Evolutionary conservation across 306 rosid genomes (phyloP), one percentile per base, ranked within the genome.

Genomic region (Citrullus mucosospermus): DNA sequence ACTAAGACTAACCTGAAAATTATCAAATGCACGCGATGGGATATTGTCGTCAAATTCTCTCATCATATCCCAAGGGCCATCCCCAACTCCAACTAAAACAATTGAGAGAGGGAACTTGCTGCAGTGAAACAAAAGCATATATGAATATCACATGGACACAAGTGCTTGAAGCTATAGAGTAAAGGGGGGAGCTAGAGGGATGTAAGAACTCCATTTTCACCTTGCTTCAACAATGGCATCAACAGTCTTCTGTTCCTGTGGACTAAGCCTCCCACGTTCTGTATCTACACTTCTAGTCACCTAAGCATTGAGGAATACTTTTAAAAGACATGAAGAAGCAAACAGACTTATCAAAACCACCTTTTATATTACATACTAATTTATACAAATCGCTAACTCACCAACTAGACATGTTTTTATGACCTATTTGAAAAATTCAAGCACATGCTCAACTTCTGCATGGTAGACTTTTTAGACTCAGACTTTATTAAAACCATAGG

Each of bases 41-140:
- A 93, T 96, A 80, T 96, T 91, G 85, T 96, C 99, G 78, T 92
- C 99, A 56, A 92, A 96, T 71, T 91, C 93, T 85, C 85, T 88
- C 99, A 96, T 96, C 93, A 83, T 92, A 88, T 96, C 98, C 99
- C 99, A 96, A 44, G 99, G 99, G 63, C 99, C 99, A 87, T 96
- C 99, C 71, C 99, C 99, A 76, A 96, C 99, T 43, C 99, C 99
- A 77, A 92, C 96, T 83, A 96, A 85, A 78, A 96, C 85, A 79
- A 96, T 96, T 62, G 99, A 96, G 51, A 96, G 91, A 59, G 99
- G 99, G 66, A 86, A 89, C 72, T 96, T 91, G 84, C 99, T 96
- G 91, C 57, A 61, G 80, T 66, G 80, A 81, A 34, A 61, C 74
- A 61, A 4, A 82, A 65, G 48, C 15, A 74, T 11, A 61, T 78